Percentiles rank a stretch among this genome's conserved stretches.
Conservation (phyloP, 148 eudicot species). For the Nyssa sinensis region DNA sequence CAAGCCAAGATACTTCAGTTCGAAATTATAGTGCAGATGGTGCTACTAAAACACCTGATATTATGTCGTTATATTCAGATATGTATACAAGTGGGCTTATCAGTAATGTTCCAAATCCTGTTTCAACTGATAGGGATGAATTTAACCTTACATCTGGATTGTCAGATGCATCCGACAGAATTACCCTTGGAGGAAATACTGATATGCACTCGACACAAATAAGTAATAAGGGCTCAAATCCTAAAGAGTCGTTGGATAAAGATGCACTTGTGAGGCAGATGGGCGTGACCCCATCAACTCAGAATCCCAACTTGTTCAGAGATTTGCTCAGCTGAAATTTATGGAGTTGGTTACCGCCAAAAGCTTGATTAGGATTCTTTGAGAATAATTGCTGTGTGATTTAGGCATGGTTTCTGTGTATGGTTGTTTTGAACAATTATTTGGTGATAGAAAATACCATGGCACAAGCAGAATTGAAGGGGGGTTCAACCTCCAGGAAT, state of each 20-base stretch:
- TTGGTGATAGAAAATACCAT: background rate
- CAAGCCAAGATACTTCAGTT: slow-evolving; percentile 38
- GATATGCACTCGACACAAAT: slow-evolving; percentile 28
- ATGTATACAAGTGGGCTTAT: slow-evolving; percentile 31
- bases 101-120: slow-evolving; percentile 10
- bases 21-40: slow-evolving; percentile 22
- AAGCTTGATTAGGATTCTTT: background rate
- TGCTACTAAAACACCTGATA: slow-evolving; percentile 44
- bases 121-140: slow-evolving; percentile 20
- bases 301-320: slow-evolving; percentile 81
- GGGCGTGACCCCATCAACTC: slow-evolving; percentile 79
- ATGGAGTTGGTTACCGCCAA: background rate
- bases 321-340: slow-evolving; percentile 70
- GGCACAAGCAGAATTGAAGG: background rate
- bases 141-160: slow-evolving; percentile 29
- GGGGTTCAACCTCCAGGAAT: background rate
- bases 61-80: slow-evolving; percentile 55
- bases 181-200: slow-evolving; percentile 22
- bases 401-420: background rate
- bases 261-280: slow-evolving; percentile 87
- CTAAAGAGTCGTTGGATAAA: slow-evolving; percentile 67
- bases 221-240: slow-evolving; percentile 74
- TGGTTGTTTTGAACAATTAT: background rate
- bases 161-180: slow-evolving; percentile 20
- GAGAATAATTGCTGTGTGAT: slow-evolving; percentile 13